Conservation (phyloP, 78 protist genomes). For the Isochrysis galbana region DNA sequence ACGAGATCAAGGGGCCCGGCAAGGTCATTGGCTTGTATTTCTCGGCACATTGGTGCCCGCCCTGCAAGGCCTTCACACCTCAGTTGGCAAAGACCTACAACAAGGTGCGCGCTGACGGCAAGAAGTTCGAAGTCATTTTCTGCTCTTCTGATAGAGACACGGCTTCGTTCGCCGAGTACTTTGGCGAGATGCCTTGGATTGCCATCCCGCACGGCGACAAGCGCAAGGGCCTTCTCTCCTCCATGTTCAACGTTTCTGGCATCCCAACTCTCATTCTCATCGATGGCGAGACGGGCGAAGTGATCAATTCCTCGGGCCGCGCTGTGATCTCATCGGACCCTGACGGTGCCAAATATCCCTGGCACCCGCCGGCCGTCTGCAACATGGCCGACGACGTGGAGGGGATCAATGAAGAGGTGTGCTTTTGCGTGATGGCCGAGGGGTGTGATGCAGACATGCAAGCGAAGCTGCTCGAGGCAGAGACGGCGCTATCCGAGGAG, state of each 20-base stretch:
- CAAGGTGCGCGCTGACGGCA: neutral
- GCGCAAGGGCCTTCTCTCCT: neutral
- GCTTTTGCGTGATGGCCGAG: neutral
- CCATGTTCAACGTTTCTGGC: neutral
- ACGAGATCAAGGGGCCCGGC: neutral
- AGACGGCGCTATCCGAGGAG: neutral
- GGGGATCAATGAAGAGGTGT: neutral
- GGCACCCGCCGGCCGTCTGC: neutral
- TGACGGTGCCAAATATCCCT: constrained; percentile 16
- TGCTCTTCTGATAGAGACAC: constrained; percentile 4
- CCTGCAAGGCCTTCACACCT: constrained; percentile 48
- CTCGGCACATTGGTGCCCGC: constrained; percentile 42
- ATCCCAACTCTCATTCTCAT: neutral
- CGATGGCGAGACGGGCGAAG: neutral
- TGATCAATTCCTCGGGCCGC: no score
- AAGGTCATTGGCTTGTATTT: neutral
- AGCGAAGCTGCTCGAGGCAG: neutral
- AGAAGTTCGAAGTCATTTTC: constrained; percentile 34
- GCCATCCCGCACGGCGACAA: neutral
- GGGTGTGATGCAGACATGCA: neutral
- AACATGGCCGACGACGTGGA: neutral
- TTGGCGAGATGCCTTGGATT: neutral
- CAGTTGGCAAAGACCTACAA: neutral
- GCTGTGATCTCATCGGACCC: no score
- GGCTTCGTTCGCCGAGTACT: neutral